A percentile compares a stretch with the other conserved stretches of the same genome.
These are phyloP conservation scores for Actinidia arguta DNA, from an alignment of 179 eudicot genomes.

Conservation along the genomic window DNA sequence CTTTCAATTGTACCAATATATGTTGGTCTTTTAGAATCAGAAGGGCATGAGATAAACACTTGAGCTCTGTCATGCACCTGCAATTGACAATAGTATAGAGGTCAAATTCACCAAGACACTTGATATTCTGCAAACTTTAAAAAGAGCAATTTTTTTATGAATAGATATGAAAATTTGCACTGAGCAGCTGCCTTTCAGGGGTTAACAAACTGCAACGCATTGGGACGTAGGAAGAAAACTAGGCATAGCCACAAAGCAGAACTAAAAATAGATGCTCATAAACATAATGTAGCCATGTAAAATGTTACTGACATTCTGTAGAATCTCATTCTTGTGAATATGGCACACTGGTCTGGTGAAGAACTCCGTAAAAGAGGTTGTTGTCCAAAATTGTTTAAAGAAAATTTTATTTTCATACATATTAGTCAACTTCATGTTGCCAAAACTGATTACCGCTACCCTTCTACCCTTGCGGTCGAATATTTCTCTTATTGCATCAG, in stretches of 20 bases:
- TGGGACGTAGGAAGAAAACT: not conserved
- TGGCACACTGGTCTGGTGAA: not conserved
- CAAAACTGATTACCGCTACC: too few relatives aligned
- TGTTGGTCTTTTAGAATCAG: conserved; percentile 49
- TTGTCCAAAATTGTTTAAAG: not conserved
- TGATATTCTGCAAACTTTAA: not conserved
- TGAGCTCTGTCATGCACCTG: conserved; percentile 99
- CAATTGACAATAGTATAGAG: conserved; percentile 15
- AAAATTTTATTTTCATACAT: not conserved
- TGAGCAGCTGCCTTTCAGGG: not conserved
- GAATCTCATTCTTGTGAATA: not conserved
- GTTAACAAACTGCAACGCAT: not conserved
- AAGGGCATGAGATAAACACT: conserved; percentile 71
- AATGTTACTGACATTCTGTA: not conserved
- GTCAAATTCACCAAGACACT: not conserved
- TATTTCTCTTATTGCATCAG: not conserved
- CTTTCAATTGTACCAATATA: conserved; percentile 72
- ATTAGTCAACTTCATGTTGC: not conserved
- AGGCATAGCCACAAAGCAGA: not conserved
- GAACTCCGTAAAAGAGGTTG: not conserved
- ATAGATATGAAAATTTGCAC: not conserved
- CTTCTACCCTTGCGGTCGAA: not conserved
- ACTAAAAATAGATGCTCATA: not conserved
- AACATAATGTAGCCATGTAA: not conserved
- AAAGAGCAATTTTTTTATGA: not conserved